phyloP scores from a whole-genome alignment of 2,329 filamentous ascomycete genomes.

The Fusarium nematophilum region DNA sequence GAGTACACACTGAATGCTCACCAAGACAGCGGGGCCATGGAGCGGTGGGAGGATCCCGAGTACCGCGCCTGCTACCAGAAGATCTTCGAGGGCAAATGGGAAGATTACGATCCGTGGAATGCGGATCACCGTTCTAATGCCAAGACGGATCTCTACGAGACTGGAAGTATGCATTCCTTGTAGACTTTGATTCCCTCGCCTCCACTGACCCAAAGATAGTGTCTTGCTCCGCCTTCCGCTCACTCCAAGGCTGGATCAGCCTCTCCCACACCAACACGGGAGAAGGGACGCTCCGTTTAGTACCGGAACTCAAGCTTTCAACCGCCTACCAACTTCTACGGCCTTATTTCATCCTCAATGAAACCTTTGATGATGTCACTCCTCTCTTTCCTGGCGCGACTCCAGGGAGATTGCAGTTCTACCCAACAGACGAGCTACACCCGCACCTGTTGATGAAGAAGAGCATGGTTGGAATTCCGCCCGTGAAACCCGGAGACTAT shows the following conservation, averaged over 20 bases:
- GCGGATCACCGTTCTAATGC: constrained; percentile 72
- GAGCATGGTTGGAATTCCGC: constrained; percentile 74
- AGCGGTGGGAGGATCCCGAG: constrained; percentile 74
- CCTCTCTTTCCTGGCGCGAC: constrained; percentile 73
- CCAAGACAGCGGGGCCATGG: constrained; percentile 74
- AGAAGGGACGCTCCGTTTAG: too few species aligned
- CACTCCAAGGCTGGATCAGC: too few species aligned
- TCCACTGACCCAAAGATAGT: too few species aligned
- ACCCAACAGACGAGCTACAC: constrained; percentile 66
- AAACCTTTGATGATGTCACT: constrained; percentile 38
- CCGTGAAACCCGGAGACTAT: constrained; percentile 75
- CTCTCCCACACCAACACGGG: too few species aligned
- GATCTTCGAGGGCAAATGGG: constrained; percentile 79
- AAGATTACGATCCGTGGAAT: constrained; percentile 82
- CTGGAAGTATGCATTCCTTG: constrained; percentile 71
- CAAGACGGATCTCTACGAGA: constrained; percentile 73
- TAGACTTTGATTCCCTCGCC: too few species aligned
- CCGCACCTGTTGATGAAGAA: constrained; percentile 72
- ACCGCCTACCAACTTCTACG: constrained; percentile 81
- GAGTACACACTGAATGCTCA: constrained; percentile 71
- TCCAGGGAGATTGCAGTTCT: constrained; percentile 74
- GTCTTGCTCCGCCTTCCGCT: too few species aligned
- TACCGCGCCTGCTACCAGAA: constrained; percentile 73
- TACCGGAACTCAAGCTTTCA: constrained; percentile 75
- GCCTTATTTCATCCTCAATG: constrained; percentile 76